Evolutionary conservation across 768 basidiomycete genomes (phyloP), one percentile per base, ranked within the genome.

Genomic region (Hericium erinaceus): DNA sequence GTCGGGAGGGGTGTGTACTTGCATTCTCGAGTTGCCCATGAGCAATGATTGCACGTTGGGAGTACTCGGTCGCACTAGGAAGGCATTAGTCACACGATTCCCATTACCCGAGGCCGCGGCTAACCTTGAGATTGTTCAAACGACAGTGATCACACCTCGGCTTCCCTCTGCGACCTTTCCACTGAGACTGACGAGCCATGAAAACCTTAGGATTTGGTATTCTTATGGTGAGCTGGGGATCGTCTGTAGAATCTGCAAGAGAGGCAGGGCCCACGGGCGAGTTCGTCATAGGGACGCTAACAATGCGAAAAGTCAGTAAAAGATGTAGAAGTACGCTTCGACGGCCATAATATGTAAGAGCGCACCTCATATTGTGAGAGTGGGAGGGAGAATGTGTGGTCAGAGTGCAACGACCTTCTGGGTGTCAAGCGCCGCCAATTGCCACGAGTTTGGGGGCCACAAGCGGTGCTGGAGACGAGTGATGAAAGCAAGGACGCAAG

Each of bases 101-200:
- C 38, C 55, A 53, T 63, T 55, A 48, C 37, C 56, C 37, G 26
- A 46, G 44, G 33, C 16, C 37, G 16, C 51, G 56, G 73, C 81
- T 65, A 57, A 85, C 85, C 75, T 86, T 87, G 59, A 87, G 73
- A 71, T 87, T 87, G 66, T 83, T 83, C 57, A 80, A 65, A 37
- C 85, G 82, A 71, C 85, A 87, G 63, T 84, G 79, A 71, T 87
- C 85, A 64, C 85, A 87, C 52, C 85, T 77, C 62, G 85, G 84
- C 65, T 87, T 87, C 54, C 85, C 85, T 71, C 85, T 76, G 58
- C 84, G 78, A 58, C 85, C 84, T 61, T 85, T 84, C 85, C 85
- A 87, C 57, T 82, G 81, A 44, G 84, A 87, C 67, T 83, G 83
- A 59, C 80, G 82, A 65, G 79, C 82, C 79, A 82, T 78, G 69